A percentile compares a stretch with the other conserved stretches of the same genome.
Conservation (phyloP, 2,329 filamentous ascomycete species). For the Pseudogymnoascus sp. region DNA sequence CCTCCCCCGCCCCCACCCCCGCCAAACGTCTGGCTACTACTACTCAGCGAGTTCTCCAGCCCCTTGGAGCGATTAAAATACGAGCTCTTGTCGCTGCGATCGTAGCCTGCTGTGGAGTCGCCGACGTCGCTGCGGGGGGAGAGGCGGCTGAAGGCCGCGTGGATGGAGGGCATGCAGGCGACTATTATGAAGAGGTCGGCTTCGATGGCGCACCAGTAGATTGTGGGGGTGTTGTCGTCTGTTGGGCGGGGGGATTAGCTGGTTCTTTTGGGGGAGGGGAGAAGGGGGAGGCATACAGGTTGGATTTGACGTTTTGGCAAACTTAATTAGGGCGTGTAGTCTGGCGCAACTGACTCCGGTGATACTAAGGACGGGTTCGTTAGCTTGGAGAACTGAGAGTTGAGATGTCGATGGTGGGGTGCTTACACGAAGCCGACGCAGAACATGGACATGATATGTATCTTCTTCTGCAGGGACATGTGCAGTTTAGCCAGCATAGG, state of each 20-base stretch:
- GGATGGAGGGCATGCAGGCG: slow-evolving; percentile 10
- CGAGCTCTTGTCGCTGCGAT: slow-evolving; percentile 12
- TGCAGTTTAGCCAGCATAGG: slow-evolving; percentile 9
- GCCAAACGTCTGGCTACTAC: slow-evolving; percentile 5
- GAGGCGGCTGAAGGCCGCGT: neutral
- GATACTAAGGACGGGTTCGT: neutral
- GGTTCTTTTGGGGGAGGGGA: too few species aligned
- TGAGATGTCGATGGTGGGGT: neutral
- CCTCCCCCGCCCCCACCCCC: too few species aligned
- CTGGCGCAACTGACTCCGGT: slow-evolving; percentile 9
- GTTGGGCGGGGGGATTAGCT: too few species aligned
- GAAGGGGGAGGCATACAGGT: neutral
- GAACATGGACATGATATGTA: slow-evolving; percentile 12
- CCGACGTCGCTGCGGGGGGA: neutral
- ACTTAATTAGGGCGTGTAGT: slow-evolving; percentile 1
- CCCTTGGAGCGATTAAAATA: slow-evolving; percentile 11
- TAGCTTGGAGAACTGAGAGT: slow-evolving; percentile 1
- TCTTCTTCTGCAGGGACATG: slow-evolving; percentile 12
- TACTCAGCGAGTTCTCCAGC: neutral
- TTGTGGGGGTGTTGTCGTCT: slow-evolving; percentile 3
- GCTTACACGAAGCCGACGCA: slow-evolving; percentile 11
- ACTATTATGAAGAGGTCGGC: slow-evolving; percentile 4
- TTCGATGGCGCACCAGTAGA: slow-evolving; percentile 8
- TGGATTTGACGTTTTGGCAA: slow-evolving; percentile 11
- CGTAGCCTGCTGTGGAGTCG: neutral